phyloP scores from a whole-genome alignment of 805 yeast species.

The Wickerhamomyces subpelliculosus region DNA sequence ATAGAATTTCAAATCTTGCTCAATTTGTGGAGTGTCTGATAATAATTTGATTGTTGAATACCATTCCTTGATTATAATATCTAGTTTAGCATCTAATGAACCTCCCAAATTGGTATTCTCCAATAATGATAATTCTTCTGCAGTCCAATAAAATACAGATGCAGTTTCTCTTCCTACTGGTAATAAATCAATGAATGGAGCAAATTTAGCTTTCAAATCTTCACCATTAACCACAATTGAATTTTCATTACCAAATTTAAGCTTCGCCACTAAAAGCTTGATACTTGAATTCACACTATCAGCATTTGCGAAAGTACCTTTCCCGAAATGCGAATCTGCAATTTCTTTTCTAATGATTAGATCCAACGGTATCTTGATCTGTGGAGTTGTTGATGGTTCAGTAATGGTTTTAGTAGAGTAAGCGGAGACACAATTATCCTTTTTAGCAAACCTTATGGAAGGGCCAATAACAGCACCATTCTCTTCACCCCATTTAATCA shows the following conservation, averaged over 20 bases:
- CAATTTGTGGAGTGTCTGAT: conserved; percentile 7
- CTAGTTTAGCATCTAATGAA: conserved; percentile 42
- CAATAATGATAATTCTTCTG: conserved; percentile 43
- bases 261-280: conserved; percentile 33
- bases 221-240: conserved; percentile 6
- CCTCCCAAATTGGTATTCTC: conserved; percentile 60
- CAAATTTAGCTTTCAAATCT: conserved; percentile 24
- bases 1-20: conserved; percentile 13
- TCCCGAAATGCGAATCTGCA: conserved; percentile 19
- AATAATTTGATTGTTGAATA: conserved; percentile 7
- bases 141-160: conserved; percentile 59
- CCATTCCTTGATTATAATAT: conserved; percentile 61
- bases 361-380: conserved; percentile 21
- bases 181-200: conserved; percentile 42
- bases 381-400: conserved; percentile 13
- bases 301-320: conserved; percentile 3
- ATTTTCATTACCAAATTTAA: conserved; percentile 27
- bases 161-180: conserved; percentile 36
- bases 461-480: conserved; percentile 30
- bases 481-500: conserved; percentile 28
- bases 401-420: conserved; percentile 20
- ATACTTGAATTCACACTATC: conserved; percentile 26
- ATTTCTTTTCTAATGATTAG: conserved; percentile 23
- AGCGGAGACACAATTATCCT: conserved; percentile 30
- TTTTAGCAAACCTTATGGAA: conserved; percentile 26